A percentile compares a stretch with the other conserved stretches of the same genome.
These are phyloP conservation scores for Turnera subulata DNA, from an alignment of 345 rosid species.

Conservation along the genomic window DNA sequence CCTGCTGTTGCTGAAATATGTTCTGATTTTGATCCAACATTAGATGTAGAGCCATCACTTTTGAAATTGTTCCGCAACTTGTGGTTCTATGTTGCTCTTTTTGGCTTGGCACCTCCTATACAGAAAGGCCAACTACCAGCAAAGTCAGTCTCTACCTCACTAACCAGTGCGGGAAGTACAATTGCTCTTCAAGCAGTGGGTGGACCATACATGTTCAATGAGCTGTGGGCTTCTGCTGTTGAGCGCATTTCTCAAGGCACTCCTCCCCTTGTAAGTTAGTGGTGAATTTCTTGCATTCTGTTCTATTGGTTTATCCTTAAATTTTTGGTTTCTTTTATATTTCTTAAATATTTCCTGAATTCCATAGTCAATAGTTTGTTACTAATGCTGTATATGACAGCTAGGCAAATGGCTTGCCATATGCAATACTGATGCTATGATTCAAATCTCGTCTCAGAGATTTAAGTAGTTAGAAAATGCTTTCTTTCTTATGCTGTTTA, in stretches of 20 bases:
- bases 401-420: no score
- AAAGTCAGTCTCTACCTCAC: conserved; percentile 67
- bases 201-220: conserved; percentile 97
- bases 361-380: no score
- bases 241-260: conserved; percentile 95
- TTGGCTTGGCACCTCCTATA: conserved; percentile 96
- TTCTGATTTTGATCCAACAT: conserved; percentile 87
- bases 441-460: no score
- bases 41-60: conserved; percentile 84
- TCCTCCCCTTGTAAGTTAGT: conserved; percentile 89
- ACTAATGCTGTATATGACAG: no score
- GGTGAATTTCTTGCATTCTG: conserved; percentile 11
- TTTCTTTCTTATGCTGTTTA: no score
- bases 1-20: conserved; percentile 98
- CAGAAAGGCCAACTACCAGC: conserved; percentile 48
- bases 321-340: not conserved
- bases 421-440: no score
- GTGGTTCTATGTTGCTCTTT: conserved; percentile 97
- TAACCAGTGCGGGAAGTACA: conserved; percentile 73
- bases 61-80: conserved; percentile 94
- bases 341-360: no score
- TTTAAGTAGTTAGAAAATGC: no score
- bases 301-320: conserved; percentile 5
- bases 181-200: conserved; percentile 88
- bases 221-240: conserved; percentile 79